Evolutionary conservation across 352 stramenopile species (phyloP).

Genomic region (Hyaloperonospora brassicae): DNA sequence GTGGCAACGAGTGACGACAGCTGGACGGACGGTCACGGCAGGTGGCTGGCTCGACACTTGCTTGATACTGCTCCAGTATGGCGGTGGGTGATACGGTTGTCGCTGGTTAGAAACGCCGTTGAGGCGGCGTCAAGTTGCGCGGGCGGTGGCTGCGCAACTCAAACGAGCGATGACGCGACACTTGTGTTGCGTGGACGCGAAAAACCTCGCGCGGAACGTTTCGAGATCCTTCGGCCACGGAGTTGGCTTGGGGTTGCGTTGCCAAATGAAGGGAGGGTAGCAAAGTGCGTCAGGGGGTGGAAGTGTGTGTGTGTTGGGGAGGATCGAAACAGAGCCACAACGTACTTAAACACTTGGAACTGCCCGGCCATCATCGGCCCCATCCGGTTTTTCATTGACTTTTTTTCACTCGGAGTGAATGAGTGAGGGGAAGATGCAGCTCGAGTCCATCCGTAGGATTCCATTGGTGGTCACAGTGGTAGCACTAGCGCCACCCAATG

Average conservation of each 20-base stretch:
- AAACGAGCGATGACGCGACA: neutral
- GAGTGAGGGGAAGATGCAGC: no score
- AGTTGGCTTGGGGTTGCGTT: neutral
- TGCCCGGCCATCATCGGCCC: no score
- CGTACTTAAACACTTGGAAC: no score
- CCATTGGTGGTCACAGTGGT: no score
- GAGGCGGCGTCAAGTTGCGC: conserved; percentile 1
- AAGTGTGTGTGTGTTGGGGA: no score
- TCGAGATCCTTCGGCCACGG: conserved; percentile 1
- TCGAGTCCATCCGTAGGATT: no score
- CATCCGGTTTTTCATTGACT: no score
- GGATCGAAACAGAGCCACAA: no score
- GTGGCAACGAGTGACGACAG: conserved; percentile 15
- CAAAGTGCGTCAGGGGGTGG: no score
- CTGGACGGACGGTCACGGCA: conserved; percentile 1
- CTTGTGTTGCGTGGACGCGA: neutral
- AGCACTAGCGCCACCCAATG: no score
- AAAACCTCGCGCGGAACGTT: neutral
- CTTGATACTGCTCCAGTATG: conserved; percentile 13
- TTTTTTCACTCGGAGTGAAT: no score
- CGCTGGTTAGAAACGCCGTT: neutral
- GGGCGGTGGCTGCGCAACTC: conserved; percentile 13
- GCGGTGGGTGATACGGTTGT: neutral
- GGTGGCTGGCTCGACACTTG: conserved; percentile 27
- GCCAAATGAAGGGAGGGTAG: no score